Evolutionary conservation across 306 rosid genomes (phyloP).

Genomic region (Vicia faba): DNA sequence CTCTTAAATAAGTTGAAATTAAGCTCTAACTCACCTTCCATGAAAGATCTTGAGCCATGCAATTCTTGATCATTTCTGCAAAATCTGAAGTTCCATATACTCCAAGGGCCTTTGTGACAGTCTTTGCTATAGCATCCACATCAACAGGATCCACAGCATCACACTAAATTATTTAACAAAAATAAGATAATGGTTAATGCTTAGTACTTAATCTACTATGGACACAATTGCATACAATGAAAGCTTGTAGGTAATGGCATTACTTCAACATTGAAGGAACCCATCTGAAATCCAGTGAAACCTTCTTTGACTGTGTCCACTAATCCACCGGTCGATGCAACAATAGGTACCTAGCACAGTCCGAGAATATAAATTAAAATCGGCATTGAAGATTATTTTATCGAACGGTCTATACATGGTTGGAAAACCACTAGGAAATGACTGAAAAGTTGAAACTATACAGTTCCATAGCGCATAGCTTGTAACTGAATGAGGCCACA

Average conservation of each 20-base stretch:
- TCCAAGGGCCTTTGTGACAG: constrained; percentile 54
- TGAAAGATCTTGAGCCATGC: constrained; percentile 85
- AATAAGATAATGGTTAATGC: constrained; percentile 11
- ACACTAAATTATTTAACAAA: constrained; percentile 47
- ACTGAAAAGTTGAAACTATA: constrained; percentile 30
- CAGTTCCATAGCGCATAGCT: constrained; percentile 87
- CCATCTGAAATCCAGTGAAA: constrained; percentile 88
- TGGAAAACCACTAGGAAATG: constrained; percentile 11
- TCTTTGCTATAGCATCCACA: constrained; percentile 57
- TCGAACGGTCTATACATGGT: background rate
- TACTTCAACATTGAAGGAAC: constrained; percentile 82
- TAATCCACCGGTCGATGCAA: constrained; percentile 86
- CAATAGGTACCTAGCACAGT: constrained; percentile 64
- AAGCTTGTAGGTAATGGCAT: background rate
- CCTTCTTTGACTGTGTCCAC: constrained; percentile 88
- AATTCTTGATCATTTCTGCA: constrained; percentile 58
- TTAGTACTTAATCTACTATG: constrained; percentile 12
- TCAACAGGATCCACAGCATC: constrained; percentile 73
- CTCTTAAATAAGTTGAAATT: background rate
- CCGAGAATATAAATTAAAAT: background rate
- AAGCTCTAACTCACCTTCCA: constrained; percentile 67
- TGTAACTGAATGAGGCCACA: constrained; percentile 88
- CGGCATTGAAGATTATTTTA: background rate
- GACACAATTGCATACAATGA: constrained; percentile 12
- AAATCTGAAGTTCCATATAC: constrained; percentile 59